Percentiles rank a stretch among this genome's conserved stretches.
These are phyloP conservation scores for Steccherinum ochraceum DNA, from an alignment of 768 basidiomycete genomes.

Conservation along the genomic window DNA sequence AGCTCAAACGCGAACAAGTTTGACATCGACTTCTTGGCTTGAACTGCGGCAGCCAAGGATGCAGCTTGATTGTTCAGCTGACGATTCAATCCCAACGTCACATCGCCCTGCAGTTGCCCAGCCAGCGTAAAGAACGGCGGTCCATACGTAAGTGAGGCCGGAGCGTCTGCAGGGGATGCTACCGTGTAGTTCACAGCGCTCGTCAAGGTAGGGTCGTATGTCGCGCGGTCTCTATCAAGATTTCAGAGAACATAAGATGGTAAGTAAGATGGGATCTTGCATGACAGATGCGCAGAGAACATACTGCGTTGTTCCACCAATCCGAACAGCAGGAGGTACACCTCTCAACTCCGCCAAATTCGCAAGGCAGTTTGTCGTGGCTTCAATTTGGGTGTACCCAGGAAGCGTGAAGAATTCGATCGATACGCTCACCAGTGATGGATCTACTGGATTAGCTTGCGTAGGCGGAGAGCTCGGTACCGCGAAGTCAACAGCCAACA, in stretches of 20 bases:
- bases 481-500: no score
- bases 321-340: constrained; percentile 27
- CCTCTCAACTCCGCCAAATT: constrained; percentile 24
- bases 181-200: constrained; percentile 32
- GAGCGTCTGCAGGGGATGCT: constrained; percentile 28
- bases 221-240: constrained; percentile 30
- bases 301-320: constrained; percentile 34
- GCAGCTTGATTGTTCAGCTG: constrained; percentile 31
- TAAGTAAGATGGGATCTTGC: not conserved
- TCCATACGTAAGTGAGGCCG: constrained; percentile 25
- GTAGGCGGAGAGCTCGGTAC: constrained; percentile 25
- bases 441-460: constrained; percentile 21
- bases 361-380: constrained; percentile 27
- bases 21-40: constrained; percentile 24
- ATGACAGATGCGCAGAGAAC: constrained; percentile 6
- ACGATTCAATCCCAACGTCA: constrained; percentile 32
- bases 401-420: constrained; percentile 36
- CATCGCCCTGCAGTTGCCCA: constrained; percentile 24
- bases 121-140: constrained; percentile 26
- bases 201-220: constrained; percentile 25
- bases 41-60: constrained; percentile 24
- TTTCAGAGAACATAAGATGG: not conserved
- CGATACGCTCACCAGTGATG: constrained; percentile 28
- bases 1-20: constrained; percentile 32
- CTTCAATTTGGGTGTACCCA: constrained; percentile 25